A percentile compares a stretch with the other conserved stretches of the same genome.
phyloP scores from a whole-genome alignment of 176 grass and related monocot species.

The Triticum monococcum region DNA sequence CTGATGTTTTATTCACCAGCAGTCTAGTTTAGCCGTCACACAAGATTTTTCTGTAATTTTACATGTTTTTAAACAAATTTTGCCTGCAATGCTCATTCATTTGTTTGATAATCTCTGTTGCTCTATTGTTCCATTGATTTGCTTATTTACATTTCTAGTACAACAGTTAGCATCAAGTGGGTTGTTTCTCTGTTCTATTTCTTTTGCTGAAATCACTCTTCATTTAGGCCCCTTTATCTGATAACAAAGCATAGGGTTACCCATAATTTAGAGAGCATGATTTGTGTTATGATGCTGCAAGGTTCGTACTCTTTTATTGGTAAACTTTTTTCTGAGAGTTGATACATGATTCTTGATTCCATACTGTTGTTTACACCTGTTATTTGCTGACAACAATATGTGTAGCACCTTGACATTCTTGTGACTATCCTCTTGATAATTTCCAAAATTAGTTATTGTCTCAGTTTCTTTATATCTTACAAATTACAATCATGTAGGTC shows the following conservation, averaged over 20 bases:
- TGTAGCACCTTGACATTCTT: background rate
- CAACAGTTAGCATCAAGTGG: background rate
- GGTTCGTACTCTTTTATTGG: background rate
- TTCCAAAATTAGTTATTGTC: background rate
- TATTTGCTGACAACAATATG: background rate
- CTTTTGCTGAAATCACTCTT: background rate
- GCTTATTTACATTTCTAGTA: background rate
- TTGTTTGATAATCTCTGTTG: background rate
- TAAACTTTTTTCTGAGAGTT: background rate
- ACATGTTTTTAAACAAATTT: background rate
- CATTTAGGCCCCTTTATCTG: background rate
- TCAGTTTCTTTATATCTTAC: constrained; percentile 16
- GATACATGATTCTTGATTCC: background rate
- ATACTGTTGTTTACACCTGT: background rate
- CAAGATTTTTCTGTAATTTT: background rate
- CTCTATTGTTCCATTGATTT: background rate
- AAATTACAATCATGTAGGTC: constrained; percentile 51
- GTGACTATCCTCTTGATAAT: background rate
- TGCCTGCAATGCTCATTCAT: background rate
- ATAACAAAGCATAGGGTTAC: background rate
- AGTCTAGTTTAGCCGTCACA: background rate
- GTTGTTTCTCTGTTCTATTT: background rate
- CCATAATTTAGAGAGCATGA: background rate
- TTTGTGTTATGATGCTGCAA: background rate
- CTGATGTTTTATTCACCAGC: background rate